These are phyloP conservation scores for Metschnikowia gelsemii DNA, from an alignment of 805 yeast genomes.

Conservation along the genomic window DNA sequence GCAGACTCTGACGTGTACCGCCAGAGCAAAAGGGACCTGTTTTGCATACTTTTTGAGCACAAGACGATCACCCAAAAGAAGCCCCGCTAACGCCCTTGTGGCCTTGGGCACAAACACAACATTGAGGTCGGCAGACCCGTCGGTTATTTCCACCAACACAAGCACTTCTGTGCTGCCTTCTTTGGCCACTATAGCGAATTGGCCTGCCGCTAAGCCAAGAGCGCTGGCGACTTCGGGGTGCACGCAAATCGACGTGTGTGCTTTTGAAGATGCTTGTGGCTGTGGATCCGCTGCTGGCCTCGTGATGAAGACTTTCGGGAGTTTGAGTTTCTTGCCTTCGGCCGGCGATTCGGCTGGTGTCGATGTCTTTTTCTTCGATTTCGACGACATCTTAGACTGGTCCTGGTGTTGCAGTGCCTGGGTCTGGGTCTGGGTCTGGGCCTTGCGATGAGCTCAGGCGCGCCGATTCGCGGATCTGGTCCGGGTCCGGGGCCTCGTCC, in stretches of 20 bases:
- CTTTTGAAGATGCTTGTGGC: no score
- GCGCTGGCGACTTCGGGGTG: conserved; percentile 47
- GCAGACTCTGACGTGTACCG: conserved; percentile 10
- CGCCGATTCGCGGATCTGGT: not conserved
- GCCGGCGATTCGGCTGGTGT: conserved; percentile 21
- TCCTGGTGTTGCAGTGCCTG: not conserved
- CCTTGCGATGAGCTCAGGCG: conserved; percentile 13
- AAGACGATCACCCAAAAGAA: conserved; percentile 50
- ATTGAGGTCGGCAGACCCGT: conserved; percentile 32
- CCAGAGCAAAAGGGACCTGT: conserved; percentile 44
- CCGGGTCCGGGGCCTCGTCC: not conserved
- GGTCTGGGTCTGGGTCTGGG: no score
- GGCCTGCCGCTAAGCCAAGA: conserved; percentile 46
- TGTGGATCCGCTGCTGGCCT: no score
- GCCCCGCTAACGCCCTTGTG: conserved; percentile 34
- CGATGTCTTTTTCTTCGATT: conserved; percentile 27
- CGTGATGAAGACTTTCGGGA: conserved; percentile 42
- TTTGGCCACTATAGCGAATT: conserved; percentile 45
- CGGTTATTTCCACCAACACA: conserved; percentile 42
- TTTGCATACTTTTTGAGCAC: conserved; percentile 43
- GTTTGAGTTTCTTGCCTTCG: conserved; percentile 34
- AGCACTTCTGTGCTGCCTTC: conserved; percentile 44
- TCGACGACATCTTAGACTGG: conserved; percentile 22
- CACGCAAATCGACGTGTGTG: conserved; percentile 36
- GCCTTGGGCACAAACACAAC: conserved; percentile 28